phyloP scores from a whole-genome alignment of 352 stramenopile genomes.

The Globisporangium uncinulatum region DNA sequence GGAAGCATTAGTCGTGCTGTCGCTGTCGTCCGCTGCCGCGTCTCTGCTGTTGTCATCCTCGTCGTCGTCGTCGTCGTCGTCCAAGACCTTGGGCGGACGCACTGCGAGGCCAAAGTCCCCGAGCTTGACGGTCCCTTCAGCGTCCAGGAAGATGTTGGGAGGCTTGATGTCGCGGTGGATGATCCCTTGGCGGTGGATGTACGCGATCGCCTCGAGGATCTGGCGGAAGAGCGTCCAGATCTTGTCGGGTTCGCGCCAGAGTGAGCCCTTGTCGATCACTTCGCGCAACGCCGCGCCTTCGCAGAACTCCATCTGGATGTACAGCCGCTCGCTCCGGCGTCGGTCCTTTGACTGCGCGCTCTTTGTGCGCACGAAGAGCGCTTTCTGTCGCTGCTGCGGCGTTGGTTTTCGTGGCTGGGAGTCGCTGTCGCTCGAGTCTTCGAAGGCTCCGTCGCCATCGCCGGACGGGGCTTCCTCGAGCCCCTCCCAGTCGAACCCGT shows the following conservation, averaged over 20 bases:
- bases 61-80: slow-evolving; percentile 37
- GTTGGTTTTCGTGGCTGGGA: background rate
- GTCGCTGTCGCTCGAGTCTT: slow-evolving; percentile 26
- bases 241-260: slow-evolving; percentile 83
- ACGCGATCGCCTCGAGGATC: slow-evolving; percentile 93
- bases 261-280: slow-evolving; percentile 89
- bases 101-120: slow-evolving; percentile 95
- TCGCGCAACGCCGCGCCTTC: slow-evolving; percentile 90
- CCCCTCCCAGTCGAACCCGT: slow-evolving; percentile 36
- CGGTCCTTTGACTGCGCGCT: slow-evolving; percentile 15
- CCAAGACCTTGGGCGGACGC: slow-evolving; percentile 48
- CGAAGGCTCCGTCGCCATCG: slow-evolving; percentile 32
- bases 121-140: slow-evolving; percentile 89
- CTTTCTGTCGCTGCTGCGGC: slow-evolving; percentile 7
- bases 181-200: slow-evolving; percentile 92
- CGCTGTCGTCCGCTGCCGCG: background rate
- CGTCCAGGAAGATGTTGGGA: slow-evolving; percentile 93
- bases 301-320: slow-evolving; percentile 97
- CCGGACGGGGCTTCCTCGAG: slow-evolving; percentile 52
- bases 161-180: slow-evolving; percentile 93
- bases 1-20: background rate
- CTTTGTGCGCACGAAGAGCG: background rate
- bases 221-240: slow-evolving; percentile 94
- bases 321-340: slow-evolving; percentile 71
- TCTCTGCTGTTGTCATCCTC: slow-evolving; percentile 11